Evolutionary conservation across 75 land plant species (phyloP), one percentile per base, ranked within the genome.

Genomic region (Sequoiadendron giganteum): DNA sequence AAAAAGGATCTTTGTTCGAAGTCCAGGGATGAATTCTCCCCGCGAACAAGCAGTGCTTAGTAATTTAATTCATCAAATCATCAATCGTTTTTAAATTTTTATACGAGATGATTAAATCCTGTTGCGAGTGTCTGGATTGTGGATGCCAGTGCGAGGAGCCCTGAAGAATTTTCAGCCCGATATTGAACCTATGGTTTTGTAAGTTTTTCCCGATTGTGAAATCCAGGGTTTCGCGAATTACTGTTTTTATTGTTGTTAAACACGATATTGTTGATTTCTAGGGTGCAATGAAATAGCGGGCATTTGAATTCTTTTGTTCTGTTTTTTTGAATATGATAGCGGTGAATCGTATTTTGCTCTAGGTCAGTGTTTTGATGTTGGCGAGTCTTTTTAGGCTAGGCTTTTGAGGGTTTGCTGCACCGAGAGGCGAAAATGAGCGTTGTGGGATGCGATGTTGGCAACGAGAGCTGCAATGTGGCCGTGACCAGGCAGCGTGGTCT

Each of bases 401-500:
- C 15, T 75, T 75, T 75, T 75, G 16, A 75, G 38, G 77, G 78
- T 10, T 28, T 36, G 6, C 42, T 80, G 14, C n/a, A 84, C 82
- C 43, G 32, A 18, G n/a, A 10, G 58, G n/a, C 87, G 18, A 91
- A 90, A 55, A 96, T 96, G 97, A 96, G 97, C 88, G 97, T 95
- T 28, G 97, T 96, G 58, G 97, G 97, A 25, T 92, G 95, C 81
- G 97, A 96, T 77, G 86, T 96, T 19, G 97, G 97, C 7, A 96
- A 96, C 83, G 97, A 96, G 92, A 96, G 90, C 89, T 92, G 95
- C 90, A 91, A 93, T 87, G 95, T 96, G 14, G 97, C 94, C 19
- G 97, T 96, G 34, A 96, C 97, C 11, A 87, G 96, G 87, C 96
- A 96, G 84, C 89, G 96, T 9, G 97, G 97, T 14, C 95, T 95